Evolutionary conservation across 129 eudicot genomes (phyloP).

Genomic region (Flaveria linearis): DNA sequence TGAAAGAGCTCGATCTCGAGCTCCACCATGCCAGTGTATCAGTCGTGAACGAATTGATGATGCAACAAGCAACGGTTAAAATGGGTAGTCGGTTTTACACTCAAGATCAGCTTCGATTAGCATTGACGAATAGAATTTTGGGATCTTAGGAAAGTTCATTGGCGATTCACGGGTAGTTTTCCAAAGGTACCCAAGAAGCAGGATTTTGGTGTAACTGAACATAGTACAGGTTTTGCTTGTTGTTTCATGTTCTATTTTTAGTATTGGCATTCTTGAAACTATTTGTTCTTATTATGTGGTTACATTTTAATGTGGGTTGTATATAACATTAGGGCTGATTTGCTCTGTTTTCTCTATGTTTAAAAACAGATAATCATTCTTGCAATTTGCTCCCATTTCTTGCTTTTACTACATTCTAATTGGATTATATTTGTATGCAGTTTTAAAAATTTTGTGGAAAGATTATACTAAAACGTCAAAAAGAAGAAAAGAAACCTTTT

Average conservation of each 20-base stretch:
- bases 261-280: constrained; percentile 21
- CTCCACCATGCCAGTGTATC: constrained; percentile 86
- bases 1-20: constrained; percentile 74
- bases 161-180: constrained; percentile 12
- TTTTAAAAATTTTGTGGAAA: not conserved
- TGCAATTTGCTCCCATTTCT: not conserved
- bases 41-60: constrained; percentile 82
- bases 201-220: constrained; percentile 28
- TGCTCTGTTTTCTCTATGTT: constrained; percentile 23
- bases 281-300: constrained; percentile 26
- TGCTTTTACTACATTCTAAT: not conserved
- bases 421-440: not conserved
- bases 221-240: constrained; percentile 22
- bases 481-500: too few relatives aligned
- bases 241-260: constrained; percentile 12
- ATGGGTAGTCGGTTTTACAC: constrained; percentile 73
- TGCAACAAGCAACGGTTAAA: constrained; percentile 85
- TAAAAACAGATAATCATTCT: constrained; percentile 1
- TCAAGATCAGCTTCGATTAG: constrained; percentile 68
- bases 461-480: too few relatives aligned
- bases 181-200: constrained; percentile 13
- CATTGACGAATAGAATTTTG: constrained; percentile 50
- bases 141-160: constrained; percentile 33
- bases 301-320: constrained; percentile 19
- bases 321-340: constrained; percentile 28